phyloP scores from a whole-genome alignment of 2,329 filamentous ascomycete genomes.

The Cytospora piceae region DNA sequence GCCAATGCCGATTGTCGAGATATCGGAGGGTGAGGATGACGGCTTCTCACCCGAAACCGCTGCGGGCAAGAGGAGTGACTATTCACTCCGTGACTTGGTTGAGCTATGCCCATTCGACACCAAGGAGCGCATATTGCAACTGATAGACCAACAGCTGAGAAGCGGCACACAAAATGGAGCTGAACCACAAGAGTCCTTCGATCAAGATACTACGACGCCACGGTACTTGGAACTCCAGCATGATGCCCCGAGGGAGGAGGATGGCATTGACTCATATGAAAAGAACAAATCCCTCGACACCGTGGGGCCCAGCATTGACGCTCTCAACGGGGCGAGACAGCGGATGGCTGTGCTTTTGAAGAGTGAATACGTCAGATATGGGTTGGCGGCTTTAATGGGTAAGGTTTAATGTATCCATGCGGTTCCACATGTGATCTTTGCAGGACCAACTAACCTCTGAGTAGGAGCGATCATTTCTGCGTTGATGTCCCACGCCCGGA shows the following conservation, averaged over 20 bases:
- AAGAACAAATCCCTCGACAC: too few species aligned
- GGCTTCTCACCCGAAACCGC: neutral
- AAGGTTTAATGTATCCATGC: neutral
- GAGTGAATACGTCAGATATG: neutral
- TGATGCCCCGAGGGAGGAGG: neutral
- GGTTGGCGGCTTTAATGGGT: neutral
- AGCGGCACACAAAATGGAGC: neutral
- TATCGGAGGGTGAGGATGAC: too few species aligned
- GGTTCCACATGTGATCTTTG: neutral
- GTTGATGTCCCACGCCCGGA: too few species aligned
- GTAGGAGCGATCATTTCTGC: neutral
- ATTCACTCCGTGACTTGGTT: neutral
- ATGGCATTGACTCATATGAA: neutral
- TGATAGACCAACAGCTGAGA: neutral
- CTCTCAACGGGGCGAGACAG: too few species aligned
- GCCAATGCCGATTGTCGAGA: rapidly evolving
- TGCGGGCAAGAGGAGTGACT: neutral
- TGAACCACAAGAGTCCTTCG: neutral
- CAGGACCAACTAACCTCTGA: neutral
- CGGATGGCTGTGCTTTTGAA: neutral
- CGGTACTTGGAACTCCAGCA: neutral
- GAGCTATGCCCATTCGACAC: neutral
- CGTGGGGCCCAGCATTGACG: neutral
- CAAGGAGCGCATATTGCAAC: neutral
- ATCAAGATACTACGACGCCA: neutral